Base-by-base conservation (phyloP, 345 rosid genomes). In the Microthlaspi erraticum region DNA sequence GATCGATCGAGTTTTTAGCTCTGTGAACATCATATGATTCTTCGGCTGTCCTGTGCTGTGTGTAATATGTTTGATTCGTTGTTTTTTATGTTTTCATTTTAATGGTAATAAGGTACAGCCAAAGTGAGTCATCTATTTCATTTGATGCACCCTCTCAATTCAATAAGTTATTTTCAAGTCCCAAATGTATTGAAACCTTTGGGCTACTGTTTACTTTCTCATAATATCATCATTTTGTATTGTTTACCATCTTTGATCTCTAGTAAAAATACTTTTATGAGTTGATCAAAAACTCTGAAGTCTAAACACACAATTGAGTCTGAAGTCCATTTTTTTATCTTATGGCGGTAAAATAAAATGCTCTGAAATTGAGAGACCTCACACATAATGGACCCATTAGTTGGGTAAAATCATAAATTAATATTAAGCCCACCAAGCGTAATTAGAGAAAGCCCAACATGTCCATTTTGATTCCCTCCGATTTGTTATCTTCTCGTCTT, bases 41-140 rank as follows among this genome's bases (percentile, higher is more conserved):
- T 74, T 48, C 60, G 49, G 73, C 76, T 64, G 44, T 53, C 57
- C 64, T 68, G 31, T 13, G 64, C 65, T 55, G 70, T 76, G 79
- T 76, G 79, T 76, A 48, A 62, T 76, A 76, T 69, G 79, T 56
- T 76, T 69, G 79, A 68, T 76, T 75, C 60, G 11, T 69, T 63
- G 59, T 61, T 68, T 53, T 62, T 19, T 42, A 53, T 65, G 34
- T 62, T 60, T 68, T 61, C 50, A 20, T 75, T 68, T 75, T 58
- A 20, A 7, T 75, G 75, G 73, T 62, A 76, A 76, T 76, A 76
- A 76, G 71, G 71, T 69, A 70, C 61, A 70, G 74, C 71, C 66
- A 33, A 62, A 63, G 71, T 63, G 71, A 70, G 58, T 62, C 66
- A 69, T 46, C 38, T 69, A 45, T 70, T 56, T 76, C 64, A 52